phyloP scores from a whole-genome alignment of 2,329 filamentous ascomycete genomes.

The Fusarium penzigii region DNA sequence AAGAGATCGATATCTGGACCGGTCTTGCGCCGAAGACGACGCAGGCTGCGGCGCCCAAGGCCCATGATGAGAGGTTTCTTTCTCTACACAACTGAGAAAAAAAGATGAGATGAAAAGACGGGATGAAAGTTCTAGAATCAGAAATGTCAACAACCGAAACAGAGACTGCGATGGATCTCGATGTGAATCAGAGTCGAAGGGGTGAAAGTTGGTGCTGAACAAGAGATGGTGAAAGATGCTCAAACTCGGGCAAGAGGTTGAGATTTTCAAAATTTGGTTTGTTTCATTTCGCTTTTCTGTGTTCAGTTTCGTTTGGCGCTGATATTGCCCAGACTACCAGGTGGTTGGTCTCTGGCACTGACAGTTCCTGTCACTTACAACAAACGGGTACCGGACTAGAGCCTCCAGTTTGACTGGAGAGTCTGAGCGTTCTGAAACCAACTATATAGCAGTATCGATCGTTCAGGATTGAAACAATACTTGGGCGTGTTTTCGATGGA shows the following conservation, averaged over 20 bases:
- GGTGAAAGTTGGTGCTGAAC: no score
- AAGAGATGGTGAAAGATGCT: neutral
- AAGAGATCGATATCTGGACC: slow-evolving; percentile 29
- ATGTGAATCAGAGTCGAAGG: no score
- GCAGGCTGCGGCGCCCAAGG: slow-evolving; percentile 2
- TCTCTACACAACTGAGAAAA: slow-evolving; percentile 1
- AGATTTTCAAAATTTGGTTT: neutral
- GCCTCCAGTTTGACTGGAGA: neutral
- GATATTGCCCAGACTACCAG: neutral
- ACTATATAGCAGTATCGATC: no score
- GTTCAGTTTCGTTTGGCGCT: neutral
- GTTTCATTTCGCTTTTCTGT: neutral
- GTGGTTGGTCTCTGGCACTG: neutral
- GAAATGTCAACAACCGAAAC: no score
- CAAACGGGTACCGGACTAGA: neutral
- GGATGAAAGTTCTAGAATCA: neutral
- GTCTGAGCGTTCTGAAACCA: neutral
- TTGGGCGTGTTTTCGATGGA: no score
- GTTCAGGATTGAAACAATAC: no score
- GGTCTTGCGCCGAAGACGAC: slow-evolving; percentile 4
- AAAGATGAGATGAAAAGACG: neutral
- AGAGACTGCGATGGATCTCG: no score
- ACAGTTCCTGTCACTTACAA: neutral
- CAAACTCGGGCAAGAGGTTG: neutral
- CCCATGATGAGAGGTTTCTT: slow-evolving; percentile 25